Conservation (phyloP, 805 yeast species). For the Lachancea waltii region DNA sequence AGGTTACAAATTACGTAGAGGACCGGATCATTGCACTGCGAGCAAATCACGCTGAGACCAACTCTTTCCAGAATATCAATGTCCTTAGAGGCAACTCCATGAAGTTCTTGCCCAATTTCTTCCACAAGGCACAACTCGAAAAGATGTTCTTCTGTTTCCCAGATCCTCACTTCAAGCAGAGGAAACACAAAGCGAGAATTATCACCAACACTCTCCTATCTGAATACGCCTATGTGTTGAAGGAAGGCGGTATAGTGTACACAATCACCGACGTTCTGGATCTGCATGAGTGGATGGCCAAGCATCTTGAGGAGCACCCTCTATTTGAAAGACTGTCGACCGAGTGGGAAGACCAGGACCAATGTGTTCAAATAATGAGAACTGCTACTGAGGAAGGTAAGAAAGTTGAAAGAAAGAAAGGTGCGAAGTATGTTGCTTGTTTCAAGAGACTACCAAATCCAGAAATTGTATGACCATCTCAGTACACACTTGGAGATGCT, state of each 20-base stretch:
- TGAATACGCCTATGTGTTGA: slow-evolving; percentile 87
- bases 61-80: slow-evolving; percentile 71
- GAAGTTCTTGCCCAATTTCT: slow-evolving; percentile 95
- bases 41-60: slow-evolving; percentile 31
- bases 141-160: slow-evolving; percentile 98
- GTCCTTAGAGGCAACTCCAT: slow-evolving; percentile 94
- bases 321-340: slow-evolving; percentile 71
- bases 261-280: slow-evolving; percentile 96
- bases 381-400: slow-evolving; percentile 97
- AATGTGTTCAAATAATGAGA: slow-evolving; percentile 81
- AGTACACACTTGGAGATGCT: too few relatives aligned
- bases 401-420: slow-evolving; percentile 87
- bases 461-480: slow-evolving; percentile 18
- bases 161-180: slow-evolving; percentile 97
- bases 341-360: slow-evolving; percentile 76
- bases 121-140: slow-evolving; percentile 69
- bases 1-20: slow-evolving; percentile 94
- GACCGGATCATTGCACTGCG: slow-evolving; percentile 90
- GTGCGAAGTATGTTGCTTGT: slow-evolving; percentile 84
- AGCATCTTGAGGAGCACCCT: slow-evolving; percentile 86
- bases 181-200: slow-evolving; percentile 96
- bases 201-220: slow-evolving; percentile 81
- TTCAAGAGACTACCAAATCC: slow-evolving; percentile 68
- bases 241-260: slow-evolving; percentile 81
- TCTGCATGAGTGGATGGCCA: slow-evolving; percentile 92